A percentile compares a stretch with the other conserved stretches of the same genome.
Conservation (phyloP, 2,329 filamentous ascomycete species). For the Paecilomyces dactylethromorphus region DNA sequence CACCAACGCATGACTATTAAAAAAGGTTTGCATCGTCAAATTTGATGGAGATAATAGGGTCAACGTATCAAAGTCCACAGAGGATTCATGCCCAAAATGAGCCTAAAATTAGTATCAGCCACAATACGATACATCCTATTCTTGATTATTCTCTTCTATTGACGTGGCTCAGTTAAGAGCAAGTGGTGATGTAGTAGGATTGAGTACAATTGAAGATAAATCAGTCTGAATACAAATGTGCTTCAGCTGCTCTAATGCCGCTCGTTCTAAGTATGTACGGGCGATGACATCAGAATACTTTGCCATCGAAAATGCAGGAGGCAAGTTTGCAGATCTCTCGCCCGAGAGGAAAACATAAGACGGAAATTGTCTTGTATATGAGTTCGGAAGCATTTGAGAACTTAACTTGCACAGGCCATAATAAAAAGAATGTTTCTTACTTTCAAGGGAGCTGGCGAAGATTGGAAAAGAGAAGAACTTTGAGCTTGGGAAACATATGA, state of each 20-base stretch:
- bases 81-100: not conserved
- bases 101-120: not conserved
- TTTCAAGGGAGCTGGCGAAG: too few relatives aligned
- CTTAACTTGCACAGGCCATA: too few relatives aligned
- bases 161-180: not conserved
- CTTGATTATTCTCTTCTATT: not conserved
- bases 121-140: not conserved
- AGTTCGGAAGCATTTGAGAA: too few relatives aligned
- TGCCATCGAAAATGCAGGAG: not conserved
- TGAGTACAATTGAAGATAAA: not conserved
- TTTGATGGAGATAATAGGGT: not conserved
- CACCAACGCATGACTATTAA: conserved; percentile 2
- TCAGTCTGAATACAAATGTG: not conserved
- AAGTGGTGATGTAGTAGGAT: not conserved
- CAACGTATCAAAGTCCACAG: not conserved
- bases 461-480: too few relatives aligned
- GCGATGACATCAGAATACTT: not conserved
- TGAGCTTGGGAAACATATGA: too few relatives aligned
- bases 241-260: not conserved
- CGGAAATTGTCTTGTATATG: not conserved
- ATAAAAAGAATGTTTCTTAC: too few relatives aligned
- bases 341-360: not conserved
- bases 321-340: not conserved
- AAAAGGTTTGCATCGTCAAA: not conserved
- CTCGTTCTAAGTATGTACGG: not conserved